phyloP scores from a whole-genome alignment of 371 early-diverging fungal genomes.

The Mucor plumbeus region DNA sequence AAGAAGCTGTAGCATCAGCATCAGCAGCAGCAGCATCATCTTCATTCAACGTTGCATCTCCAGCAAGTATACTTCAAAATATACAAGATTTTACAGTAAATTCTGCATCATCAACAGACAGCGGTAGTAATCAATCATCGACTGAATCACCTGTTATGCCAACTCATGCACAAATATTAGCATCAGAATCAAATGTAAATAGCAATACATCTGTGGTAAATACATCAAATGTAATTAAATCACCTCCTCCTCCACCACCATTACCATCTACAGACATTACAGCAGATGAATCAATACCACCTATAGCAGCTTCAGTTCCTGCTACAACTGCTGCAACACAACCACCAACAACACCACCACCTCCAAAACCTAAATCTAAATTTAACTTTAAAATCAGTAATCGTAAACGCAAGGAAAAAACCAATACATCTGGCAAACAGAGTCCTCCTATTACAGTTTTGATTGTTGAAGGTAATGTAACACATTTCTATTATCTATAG shows the following conservation, averaged over 20 bases:
- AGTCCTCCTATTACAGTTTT: slow-evolving; percentile 78
- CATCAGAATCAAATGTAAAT: background rate
- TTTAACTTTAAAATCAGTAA: slow-evolving; percentile 44
- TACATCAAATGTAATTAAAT: background rate
- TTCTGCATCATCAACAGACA: background rate
- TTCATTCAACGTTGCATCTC: background rate
- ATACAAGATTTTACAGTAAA: background rate
- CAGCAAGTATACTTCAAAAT: background rate
- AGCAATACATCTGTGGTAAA: background rate
- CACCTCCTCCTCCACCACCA: background rate
- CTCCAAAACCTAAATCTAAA: slow-evolving; percentile 20
- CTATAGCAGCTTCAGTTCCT: background rate
- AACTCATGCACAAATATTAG: background rate
- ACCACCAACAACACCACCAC: background rate
- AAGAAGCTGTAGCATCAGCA: background rate
- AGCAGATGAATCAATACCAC: background rate
- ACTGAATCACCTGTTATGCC: background rate
- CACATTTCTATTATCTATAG: background rate
- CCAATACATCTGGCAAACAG: slow-evolving; percentile 40
- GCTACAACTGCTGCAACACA: slow-evolving; percentile 9
- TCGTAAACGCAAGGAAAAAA: slow-evolving; percentile 41
- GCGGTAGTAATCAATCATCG: background rate
- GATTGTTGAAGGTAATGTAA: slow-evolving; percentile 77
- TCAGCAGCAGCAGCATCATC: background rate
- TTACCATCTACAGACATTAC: slow-evolving; percentile 6